Evolutionary conservation across 1,139 yeast species (phyloP).

Genomic region (Saccharomyces hybrid): DNA sequence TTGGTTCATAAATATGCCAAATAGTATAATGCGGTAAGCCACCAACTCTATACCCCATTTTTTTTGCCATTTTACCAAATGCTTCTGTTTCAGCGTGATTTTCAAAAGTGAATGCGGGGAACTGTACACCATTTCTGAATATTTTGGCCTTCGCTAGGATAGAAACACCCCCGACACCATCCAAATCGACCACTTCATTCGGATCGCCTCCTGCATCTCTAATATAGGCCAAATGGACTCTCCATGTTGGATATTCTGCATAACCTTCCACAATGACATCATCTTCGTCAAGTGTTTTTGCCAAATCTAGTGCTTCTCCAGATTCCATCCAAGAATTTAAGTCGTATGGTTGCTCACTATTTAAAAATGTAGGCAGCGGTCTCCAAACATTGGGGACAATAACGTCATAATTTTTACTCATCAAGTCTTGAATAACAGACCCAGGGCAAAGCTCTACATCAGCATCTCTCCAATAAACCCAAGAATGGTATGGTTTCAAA

Average conservation of each 20-base stretch:
- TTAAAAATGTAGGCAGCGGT: slow-evolving; percentile 84
- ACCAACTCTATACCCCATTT: slow-evolving; percentile 73
- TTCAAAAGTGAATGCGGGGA: slow-evolving; percentile 85
- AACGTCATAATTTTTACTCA: slow-evolving; percentile 59
- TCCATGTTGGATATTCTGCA: slow-evolving; percentile 87
- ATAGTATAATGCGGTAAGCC: slow-evolving; percentile 86
- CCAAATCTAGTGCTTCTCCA: slow-evolving; percentile 74
- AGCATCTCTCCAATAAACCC: slow-evolving; percentile 78
- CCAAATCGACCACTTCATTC: slow-evolving; percentile 78
- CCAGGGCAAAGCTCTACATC: slow-evolving; percentile 60
- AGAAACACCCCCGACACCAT: slow-evolving; percentile 89
- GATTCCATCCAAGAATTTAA: slow-evolving; percentile 87
- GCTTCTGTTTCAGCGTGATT: slow-evolving; percentile 94
- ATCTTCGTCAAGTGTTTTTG: slow-evolving; percentile 70
- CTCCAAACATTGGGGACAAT: slow-evolving; percentile 87
- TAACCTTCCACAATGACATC: slow-evolving; percentile 89
- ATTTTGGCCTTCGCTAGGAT: slow-evolving; percentile 73
- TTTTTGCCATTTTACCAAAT: slow-evolving; percentile 74
- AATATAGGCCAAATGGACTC: slow-evolving; percentile 82
- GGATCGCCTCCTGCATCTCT: slow-evolving; percentile 84
- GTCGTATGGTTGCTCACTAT: slow-evolving; percentile 84
- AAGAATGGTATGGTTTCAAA: slow-evolving; percentile 58
- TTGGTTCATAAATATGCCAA: slow-evolving; percentile 91
- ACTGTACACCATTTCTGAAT: slow-evolving; percentile 72
- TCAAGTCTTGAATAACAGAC: slow-evolving; percentile 54